A percentile compares a stretch with the other conserved stretches of the same genome.
Evolutionary conservation across 768 basidiomycete species (phyloP).

Genomic region (Suillus weaverae): DNA sequence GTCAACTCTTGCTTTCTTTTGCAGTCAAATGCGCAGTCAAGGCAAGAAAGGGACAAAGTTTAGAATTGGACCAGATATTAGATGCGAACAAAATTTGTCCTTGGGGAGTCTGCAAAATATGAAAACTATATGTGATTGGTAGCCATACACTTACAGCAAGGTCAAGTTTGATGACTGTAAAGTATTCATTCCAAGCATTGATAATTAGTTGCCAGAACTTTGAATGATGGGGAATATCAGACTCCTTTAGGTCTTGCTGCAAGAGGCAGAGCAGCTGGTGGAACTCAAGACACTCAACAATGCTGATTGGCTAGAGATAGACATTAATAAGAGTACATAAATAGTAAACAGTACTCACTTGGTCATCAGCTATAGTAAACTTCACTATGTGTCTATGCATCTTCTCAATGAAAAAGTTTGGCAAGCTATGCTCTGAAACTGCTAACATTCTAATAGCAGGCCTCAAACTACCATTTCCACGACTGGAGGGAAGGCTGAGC

Average conservation of each 20-base stretch:
- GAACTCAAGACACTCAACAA: not conserved
- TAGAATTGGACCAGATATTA: slow-evolving; percentile 35
- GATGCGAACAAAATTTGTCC: slow-evolving; percentile 24
- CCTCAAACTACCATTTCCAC: fast-evolving
- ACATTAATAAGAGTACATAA: not conserved
- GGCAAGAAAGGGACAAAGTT: slow-evolving; percentile 30
- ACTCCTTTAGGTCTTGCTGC: slow-evolving; percentile 8
- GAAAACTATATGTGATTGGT: not conserved
- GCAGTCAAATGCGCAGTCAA: slow-evolving; percentile 34
- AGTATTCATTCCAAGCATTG: not conserved
- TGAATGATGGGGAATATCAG: slow-evolving; percentile 11
- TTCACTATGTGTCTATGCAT: not conserved
- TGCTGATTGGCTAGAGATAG: not conserved
- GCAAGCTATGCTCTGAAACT: not conserved
- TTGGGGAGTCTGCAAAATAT: not conserved
- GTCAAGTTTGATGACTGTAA: slow-evolving; percentile 1
- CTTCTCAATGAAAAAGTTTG: not conserved
- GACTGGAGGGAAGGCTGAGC: too few species aligned
- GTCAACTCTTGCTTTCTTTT: too few species aligned
- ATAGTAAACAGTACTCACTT: not conserved
- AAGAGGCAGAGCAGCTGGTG: not conserved
- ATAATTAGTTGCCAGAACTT: slow-evolving; percentile 9
- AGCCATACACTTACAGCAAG: not conserved
- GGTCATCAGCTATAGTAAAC: not conserved
- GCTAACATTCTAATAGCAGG: too few species aligned